A percentile compares a stretch with the other conserved stretches of the same genome.
These are phyloP conservation scores for Ilyonectria sp. DNA, from an alignment of 2,329 filamentous ascomycete species.

Conservation along the genomic window DNA sequence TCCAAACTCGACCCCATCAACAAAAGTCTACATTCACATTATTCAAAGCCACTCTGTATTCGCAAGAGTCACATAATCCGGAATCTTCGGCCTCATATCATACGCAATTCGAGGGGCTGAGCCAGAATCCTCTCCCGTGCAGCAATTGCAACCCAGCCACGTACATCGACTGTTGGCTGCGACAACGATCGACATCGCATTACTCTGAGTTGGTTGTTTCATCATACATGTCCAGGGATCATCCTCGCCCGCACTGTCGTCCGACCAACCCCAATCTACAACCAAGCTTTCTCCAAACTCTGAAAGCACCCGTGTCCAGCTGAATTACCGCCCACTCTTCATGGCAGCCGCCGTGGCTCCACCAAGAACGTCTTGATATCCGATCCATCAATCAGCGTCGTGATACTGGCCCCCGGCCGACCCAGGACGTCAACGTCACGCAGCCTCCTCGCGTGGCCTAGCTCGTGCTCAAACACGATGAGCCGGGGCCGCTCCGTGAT, in stretches of 20 bases:
- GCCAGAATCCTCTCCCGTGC: constrained; percentile 13
- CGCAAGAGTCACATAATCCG: background rate
- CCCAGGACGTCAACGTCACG: constrained; percentile 35
- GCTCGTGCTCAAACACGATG: constrained; percentile 38
- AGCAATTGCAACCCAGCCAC: constrained; percentile 16
- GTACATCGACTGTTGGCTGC: background rate
- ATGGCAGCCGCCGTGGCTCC: constrained; percentile 24
- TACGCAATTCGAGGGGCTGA: constrained; percentile 22
- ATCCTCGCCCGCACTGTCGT: constrained; percentile 23
- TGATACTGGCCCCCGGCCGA: constrained; percentile 34
- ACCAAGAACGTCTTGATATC: constrained; percentile 22
- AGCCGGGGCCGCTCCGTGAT: constrained; percentile 33
- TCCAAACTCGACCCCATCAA: constrained; percentile 8
- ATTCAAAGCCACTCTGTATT: background rate
- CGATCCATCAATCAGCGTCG: constrained; percentile 30
- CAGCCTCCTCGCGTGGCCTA: constrained; percentile 20
- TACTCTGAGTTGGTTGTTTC: constrained; percentile 25
- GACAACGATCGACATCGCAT: constrained; percentile 5
- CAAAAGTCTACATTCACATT: background rate
- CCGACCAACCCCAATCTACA: constrained; percentile 19
- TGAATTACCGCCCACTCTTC: background rate
- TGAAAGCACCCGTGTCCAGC: constrained; percentile 3
- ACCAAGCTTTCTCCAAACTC: background rate
- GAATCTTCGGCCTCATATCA: background rate
- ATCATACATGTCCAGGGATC: constrained; percentile 14